Conservation (phyloP, 345 rosid species). For the Eucalyptus tenuipes region DNA sequence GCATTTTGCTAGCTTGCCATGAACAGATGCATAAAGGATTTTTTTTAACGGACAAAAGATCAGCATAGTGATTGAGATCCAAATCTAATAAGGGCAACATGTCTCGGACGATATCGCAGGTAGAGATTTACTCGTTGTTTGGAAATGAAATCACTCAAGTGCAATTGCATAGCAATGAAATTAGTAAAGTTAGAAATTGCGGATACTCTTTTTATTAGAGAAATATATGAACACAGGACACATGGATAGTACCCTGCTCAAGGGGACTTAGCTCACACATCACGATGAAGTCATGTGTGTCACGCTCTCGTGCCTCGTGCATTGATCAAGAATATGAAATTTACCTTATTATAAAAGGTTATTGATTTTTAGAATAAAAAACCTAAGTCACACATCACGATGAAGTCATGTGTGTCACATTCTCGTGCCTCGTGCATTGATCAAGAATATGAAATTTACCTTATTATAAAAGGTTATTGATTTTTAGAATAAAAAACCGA, state of each 20-base stretch:
- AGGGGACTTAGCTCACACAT: not conserved
- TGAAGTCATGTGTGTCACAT: not conserved
- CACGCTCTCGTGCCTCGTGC: not conserved
- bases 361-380: not conserved
- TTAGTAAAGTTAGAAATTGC: no score
- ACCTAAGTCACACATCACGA: not conserved
- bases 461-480: not conserved
- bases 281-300: not conserved
- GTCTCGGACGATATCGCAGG: fast-evolving
- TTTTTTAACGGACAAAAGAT: not conserved
- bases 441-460: fast-evolving
- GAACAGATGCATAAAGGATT: not conserved
- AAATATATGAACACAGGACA: not conserved
- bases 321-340: not conserved
- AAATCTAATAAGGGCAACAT: not conserved
- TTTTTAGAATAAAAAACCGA: fast-evolving
- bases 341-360: not conserved
- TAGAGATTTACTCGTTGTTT: fast-evolving
- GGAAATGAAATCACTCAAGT: not conserved
- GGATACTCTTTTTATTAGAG: fast-evolving
- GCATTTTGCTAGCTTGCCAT: not conserved
- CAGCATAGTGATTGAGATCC: not conserved
- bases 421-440: not conserved
- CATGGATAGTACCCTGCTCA: fast-evolving
- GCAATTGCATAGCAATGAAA: no score